Base-by-base conservation (phyloP, 495 filamentous ascomycete species). In the Penicillium turbatum region DNA sequence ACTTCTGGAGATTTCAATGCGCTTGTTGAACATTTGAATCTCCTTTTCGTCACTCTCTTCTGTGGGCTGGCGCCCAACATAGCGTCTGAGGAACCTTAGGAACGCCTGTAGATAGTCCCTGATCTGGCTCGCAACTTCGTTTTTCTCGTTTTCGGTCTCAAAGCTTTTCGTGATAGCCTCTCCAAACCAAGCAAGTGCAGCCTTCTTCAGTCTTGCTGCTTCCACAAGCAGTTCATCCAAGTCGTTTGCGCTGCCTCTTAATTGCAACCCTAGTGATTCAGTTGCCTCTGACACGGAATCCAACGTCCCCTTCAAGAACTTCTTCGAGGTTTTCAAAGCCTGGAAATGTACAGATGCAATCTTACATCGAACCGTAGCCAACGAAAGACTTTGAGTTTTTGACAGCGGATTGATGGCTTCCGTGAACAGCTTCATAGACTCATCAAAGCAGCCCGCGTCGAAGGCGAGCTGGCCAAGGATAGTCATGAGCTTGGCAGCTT, bases 161-260 rank as follows among this genome's bases (percentile, higher is more conserved):
- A 44, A 32, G 0, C 50, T 49, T 24, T 71, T 72, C 11, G 70
- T 62, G 12, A 78, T 54, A 6, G 59, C 41, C 13, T 75, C 69
- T 7, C 72, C 71, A 53, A 87, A 69, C 50, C 82, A 69, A 34
- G 71, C 70, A 55, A 85, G 79, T 0, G 80, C 77, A 15, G 81
- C 65, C 59, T 83, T 86, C 55, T 87, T 80, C 21, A 85, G 73
- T 34, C 70, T 74, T 24, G 80, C 84, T n/a, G 88, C 72, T 53
- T 82, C 84, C 12, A 76, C 68, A 12, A 90, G 64, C 1, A 92
- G 71, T 29, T 88, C 85, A 56, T 90, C 86, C n/a, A 92, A 65
- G 48, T 89, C 86, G 10, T 64, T 62, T 4, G 75, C 65, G 12
- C 81, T 84, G 1, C 88, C 88, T 51, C 82, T 79, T 12, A 90